Base-by-base conservation (phyloP, 345 rosid species). In the Pistacia vera region DNA sequence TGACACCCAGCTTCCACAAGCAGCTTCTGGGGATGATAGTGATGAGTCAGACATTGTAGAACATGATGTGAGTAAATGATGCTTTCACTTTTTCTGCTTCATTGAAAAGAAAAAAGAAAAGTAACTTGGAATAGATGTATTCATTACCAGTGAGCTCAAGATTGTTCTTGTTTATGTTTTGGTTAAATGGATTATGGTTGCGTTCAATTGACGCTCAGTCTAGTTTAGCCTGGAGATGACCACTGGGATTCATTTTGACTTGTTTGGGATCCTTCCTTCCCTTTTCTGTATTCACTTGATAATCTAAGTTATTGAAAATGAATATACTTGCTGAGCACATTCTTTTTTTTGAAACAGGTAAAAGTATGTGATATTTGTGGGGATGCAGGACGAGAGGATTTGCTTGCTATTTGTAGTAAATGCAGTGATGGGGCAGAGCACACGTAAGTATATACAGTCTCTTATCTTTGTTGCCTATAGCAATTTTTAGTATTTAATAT, bases 301-400 rank as follows among this genome's bases (percentile, higher is more conserved):
- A 77, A 35, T 64, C 33, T 18, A 33, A 13, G 17, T 28, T 55
- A 2, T 63, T 54, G 22, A 58, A n/a, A 44, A 11, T 67, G 44
- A 61, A 66, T 22, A 70, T 66, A 52, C 20, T 69, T 67, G 71
- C 69, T 74, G 61, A 63, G 52, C 13, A 13, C 59, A 66, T 66
- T 63, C 74, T 70, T 74, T 75, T 74, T 56, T 38, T 57, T 81
- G 85, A 70, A 81, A 83, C 88, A 97, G 99, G 99, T 94, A 70
- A 97, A 97, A 86, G 99, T 97, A 63, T 97, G 99, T 75, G 99
- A 97, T 84, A 94, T 94, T 66, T 97, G 99, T 78, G 99, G 98
- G 78, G 99, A 97, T 86, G 93, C 98, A 38, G 99, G 99, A 64
- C 93, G 97, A 72, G 99, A 97, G 88, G 96, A 94, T 86, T 80